Conservation (phyloP, 1,139 yeast genomes). For the Blastobotrys petasosporus region DNA sequence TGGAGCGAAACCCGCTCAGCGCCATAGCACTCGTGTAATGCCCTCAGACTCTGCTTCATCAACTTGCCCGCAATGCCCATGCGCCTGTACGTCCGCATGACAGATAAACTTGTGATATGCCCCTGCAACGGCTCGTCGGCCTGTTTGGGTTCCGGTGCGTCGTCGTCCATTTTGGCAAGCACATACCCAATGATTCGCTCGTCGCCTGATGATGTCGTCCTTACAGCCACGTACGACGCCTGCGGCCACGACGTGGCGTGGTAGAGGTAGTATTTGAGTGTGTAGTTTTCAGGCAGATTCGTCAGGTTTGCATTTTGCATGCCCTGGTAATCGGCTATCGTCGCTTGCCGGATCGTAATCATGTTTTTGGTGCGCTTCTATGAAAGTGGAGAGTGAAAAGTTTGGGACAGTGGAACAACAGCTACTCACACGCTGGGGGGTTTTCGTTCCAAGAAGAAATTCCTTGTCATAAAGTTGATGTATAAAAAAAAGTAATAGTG, state of each 20-base stretch:
- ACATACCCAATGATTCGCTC: constrained; percentile 93
- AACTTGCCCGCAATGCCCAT: constrained; percentile 92
- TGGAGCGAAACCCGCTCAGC: constrained; percentile 86
- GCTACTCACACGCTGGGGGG: no score
- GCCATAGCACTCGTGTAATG: constrained; percentile 74
- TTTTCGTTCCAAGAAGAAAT: not conserved
- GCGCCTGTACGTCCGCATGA: constrained; percentile 90
- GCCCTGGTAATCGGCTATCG: constrained; percentile 79
- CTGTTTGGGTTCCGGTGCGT: constrained; percentile 45
- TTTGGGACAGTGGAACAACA: not conserved
- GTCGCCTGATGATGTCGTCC: constrained; percentile 44
- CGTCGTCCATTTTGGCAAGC: constrained; percentile 91
- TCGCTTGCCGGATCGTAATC: constrained; percentile 84
- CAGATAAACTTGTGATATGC: constrained; percentile 88
- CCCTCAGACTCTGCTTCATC: constrained; percentile 82
- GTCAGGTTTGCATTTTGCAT: constrained; percentile 95
- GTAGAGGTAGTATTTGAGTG: constrained; percentile 85
- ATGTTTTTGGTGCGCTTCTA: constrained; percentile 4
- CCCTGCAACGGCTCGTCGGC: constrained; percentile 70
- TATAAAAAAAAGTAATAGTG: not conserved
- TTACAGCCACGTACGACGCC: constrained; percentile 91
- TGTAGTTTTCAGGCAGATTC: constrained; percentile 91
- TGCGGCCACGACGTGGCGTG: constrained; percentile 97
- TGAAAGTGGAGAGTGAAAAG: not conserved
- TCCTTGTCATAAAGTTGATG: not conserved